These are phyloP conservation scores for Stenogyne calaminthoides DNA, from an alignment of 305 asterid genomes.

Conservation along the genomic window DNA sequence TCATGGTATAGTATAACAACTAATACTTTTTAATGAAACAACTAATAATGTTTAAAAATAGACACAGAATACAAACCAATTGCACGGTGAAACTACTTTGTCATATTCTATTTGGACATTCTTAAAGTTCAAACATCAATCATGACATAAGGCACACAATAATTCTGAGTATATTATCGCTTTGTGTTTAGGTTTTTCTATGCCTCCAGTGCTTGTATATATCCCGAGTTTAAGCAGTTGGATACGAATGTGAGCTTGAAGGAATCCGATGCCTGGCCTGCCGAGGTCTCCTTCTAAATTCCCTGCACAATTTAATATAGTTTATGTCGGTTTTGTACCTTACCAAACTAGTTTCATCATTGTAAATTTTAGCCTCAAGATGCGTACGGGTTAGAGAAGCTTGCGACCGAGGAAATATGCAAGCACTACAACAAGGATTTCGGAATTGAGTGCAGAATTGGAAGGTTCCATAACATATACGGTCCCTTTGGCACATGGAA, in stretches of 20 bases:
- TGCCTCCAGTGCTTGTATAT: slow-evolving; percentile 96
- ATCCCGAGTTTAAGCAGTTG: slow-evolving; percentile 91
- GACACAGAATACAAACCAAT: no score
- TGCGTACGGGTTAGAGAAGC: slow-evolving; percentile 89
- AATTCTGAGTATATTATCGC: slow-evolving; percentile 9
- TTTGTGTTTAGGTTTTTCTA: slow-evolving; percentile 69
- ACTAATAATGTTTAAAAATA: no score
- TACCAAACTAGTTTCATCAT: background rate
- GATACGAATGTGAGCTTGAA: slow-evolving; percentile 94
- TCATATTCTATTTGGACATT: background rate
- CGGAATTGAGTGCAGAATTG: slow-evolving; percentile 86
- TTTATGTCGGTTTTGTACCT: background rate
- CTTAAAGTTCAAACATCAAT: background rate
- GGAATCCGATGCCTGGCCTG: slow-evolving; percentile 98
- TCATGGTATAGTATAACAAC: no score
- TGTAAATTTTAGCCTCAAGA: slow-evolving; percentile 70
- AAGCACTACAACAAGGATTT: slow-evolving; percentile 92
- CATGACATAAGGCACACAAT: background rate
- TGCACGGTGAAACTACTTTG: background rate
- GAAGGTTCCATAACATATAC: slow-evolving; percentile 87
- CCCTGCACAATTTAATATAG: slow-evolving; percentile 7
- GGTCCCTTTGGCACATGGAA: slow-evolving; percentile 98
- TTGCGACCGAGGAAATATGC: slow-evolving; percentile 81
- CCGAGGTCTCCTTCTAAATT: slow-evolving; percentile 58
- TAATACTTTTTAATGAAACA: no score